These are phyloP conservation scores for Solanum medicagineum DNA, from an alignment of 257 asterid species.

Conservation along the genomic window DNA sequence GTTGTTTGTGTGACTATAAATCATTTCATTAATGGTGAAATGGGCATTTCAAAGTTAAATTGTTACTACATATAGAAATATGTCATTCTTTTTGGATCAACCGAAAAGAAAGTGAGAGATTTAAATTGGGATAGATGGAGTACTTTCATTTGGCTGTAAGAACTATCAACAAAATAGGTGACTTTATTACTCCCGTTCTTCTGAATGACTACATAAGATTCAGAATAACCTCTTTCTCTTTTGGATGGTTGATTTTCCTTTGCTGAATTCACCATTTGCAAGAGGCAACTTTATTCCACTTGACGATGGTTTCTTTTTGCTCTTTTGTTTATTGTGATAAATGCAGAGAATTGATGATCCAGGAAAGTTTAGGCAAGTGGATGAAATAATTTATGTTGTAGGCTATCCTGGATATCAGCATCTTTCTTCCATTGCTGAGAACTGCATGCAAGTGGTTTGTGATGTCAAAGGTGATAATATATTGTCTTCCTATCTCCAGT, in stretches of 20 bases:
- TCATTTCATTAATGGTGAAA: no score
- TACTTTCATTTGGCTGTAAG: background rate
- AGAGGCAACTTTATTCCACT: background rate
- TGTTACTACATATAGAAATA: no score
- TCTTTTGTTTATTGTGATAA: background rate
- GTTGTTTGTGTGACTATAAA: no score
- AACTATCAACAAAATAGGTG: background rate
- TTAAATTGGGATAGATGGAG: no score
- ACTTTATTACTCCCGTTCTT: background rate
- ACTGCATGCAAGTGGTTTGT: conserved; percentile 77
- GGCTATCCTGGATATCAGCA: conserved; percentile 71
- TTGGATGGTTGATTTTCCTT: background rate
- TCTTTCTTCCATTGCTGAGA: conserved; percentile 53
- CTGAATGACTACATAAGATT: background rate
- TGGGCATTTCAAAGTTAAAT: no score
- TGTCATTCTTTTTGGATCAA: no score
- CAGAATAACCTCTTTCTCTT: background rate
- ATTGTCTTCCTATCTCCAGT: background rate
- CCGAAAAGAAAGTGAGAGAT: no score
- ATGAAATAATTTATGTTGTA: conserved; percentile 61
- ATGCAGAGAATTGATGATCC: conserved; percentile 72
- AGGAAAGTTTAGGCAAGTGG: conserved; percentile 91
- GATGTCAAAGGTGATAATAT: conserved; percentile 65
- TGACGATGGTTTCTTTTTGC: background rate
- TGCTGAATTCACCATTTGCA: background rate